These are phyloP conservation scores for Globisporangium mamillatum DNA, from an alignment of 352 stramenopile genomes.

Conservation along the genomic window DNA sequence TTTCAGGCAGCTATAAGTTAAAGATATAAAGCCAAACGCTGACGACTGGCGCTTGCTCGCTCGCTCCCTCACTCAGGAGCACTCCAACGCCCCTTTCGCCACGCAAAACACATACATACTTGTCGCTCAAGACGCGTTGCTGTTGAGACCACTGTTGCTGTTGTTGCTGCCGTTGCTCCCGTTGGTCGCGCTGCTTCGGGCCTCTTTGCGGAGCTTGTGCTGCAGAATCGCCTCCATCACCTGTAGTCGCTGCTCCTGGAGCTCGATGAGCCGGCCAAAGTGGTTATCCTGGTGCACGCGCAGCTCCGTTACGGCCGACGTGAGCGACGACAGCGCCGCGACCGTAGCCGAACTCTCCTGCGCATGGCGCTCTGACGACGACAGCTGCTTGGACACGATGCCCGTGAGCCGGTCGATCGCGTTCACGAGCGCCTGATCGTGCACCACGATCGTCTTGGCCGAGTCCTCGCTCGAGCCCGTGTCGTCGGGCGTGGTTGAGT, in stretches of 20 bases:
- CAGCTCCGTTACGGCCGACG: conserved; percentile 50
- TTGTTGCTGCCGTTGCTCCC: not conserved
- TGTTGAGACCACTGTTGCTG: not conserved
- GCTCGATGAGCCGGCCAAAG: conserved; percentile 47
- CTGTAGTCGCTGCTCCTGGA: conserved; percentile 70
- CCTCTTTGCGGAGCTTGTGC: conserved; percentile 55
- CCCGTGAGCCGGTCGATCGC: conserved; percentile 65
- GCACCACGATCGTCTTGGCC: conserved; percentile 45
- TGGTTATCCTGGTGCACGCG: conserved; percentile 43
- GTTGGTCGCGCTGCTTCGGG: conserved; percentile 6
- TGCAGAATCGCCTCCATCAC: conserved; percentile 61
- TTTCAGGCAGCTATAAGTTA: conserved; percentile 9
- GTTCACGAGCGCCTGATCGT: conserved; percentile 55
- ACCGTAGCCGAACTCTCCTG: conserved; percentile 26
- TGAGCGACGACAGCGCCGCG: conserved; percentile 34
- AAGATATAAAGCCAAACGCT: conserved; percentile 5
- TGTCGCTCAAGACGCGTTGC: not conserved
- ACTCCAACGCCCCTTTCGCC: not conserved
- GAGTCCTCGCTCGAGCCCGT: conserved; percentile 33
- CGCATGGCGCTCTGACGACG: conserved; percentile 26
- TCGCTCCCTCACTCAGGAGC: not conserved
- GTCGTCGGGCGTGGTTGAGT: conserved; percentile 60
- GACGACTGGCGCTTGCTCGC: not conserved
- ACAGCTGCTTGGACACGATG: conserved; percentile 53
- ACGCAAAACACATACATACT: not conserved